Evolutionary conservation across 805 yeast genomes (phyloP).

Genomic region (Cyberlindnera saturnus): DNA sequence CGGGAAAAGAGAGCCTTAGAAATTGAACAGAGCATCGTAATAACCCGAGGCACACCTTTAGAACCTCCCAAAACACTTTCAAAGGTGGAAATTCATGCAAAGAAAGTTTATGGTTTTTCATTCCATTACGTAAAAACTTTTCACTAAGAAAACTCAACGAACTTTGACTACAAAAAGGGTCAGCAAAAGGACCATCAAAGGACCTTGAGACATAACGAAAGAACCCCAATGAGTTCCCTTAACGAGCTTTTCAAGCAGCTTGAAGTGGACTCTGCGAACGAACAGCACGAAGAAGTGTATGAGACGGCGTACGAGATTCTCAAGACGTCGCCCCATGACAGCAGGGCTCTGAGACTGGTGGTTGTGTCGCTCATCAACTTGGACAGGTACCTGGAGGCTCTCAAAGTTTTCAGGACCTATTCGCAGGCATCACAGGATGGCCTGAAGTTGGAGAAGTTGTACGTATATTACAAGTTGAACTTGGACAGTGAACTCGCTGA

Average conservation of each 20-base stretch:
- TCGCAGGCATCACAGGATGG: constrained; percentile 28
- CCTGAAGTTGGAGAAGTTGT: constrained; percentile 49
- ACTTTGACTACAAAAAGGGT: background rate
- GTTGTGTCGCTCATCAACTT: constrained; percentile 58
- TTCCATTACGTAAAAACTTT: no score
- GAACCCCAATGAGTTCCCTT: constrained; percentile 16
- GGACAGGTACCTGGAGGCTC: constrained; percentile 54
- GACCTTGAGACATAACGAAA: background rate
- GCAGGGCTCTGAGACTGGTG: constrained; percentile 36
- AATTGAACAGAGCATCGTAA: no score
- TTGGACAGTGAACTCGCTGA: constrained; percentile 26
- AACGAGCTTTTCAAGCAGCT: constrained; percentile 22
- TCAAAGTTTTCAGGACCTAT: constrained; percentile 33
- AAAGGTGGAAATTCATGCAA: no score
- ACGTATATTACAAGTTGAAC: constrained; percentile 55
- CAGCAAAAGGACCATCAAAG: background rate
- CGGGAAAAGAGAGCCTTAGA: background rate
- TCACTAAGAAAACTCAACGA: background rate
- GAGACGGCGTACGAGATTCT: constrained; percentile 23
- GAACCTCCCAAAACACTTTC: no score
- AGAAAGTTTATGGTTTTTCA: no score
- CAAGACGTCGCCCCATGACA: constrained; percentile 22
- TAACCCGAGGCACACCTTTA: no score
- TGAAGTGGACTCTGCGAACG: constrained; percentile 17
- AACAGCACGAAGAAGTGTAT: constrained; percentile 19